Evolutionary conservation across 2,329 filamentous ascomycete species (phyloP).

Genomic region (Sordariomycetes sp.): DNA sequence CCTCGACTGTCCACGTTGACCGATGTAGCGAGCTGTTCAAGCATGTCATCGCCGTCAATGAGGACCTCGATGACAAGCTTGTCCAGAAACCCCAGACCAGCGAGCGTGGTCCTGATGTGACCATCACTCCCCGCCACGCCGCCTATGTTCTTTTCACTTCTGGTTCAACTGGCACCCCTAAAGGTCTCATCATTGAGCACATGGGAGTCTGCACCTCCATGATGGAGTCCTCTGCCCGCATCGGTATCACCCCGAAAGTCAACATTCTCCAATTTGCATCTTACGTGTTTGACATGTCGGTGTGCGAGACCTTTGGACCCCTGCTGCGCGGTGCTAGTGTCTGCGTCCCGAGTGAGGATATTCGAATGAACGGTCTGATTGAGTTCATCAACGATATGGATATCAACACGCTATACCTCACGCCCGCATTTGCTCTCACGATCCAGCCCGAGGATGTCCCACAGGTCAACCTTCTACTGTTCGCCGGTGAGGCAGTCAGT

Average conservation of each 20-base stretch:
- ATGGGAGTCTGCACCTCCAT: constrained; percentile 1
- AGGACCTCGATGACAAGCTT: background rate
- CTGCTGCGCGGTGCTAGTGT: constrained; percentile 9
- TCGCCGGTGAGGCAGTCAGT: constrained; percentile 9
- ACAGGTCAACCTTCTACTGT: constrained; percentile 3
- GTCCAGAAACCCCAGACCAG: background rate
- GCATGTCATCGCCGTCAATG: background rate
- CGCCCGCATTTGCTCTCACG: constrained; percentile 4
- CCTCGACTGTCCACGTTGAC: background rate
- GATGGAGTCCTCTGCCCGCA: background rate
- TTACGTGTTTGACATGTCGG: constrained; percentile 36
- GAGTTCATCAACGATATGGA: constrained; percentile 5
- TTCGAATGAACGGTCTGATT: constrained; percentile 7
- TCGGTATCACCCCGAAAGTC: background rate
- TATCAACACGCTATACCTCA: background rate
- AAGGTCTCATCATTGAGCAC: constrained; percentile 11
- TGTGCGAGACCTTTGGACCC: constrained; percentile 26
- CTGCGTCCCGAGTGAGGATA: constrained; percentile 11
- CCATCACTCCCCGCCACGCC: constrained; percentile 1
- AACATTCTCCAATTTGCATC: constrained; percentile 31
- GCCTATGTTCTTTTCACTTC: constrained; percentile 14
- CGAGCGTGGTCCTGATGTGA: background rate
- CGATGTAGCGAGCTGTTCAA: background rate
- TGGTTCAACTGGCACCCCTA: constrained; percentile 10
- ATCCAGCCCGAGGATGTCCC: constrained; percentile 2